Percentiles rank a stretch among this genome's conserved stretches.
These are phyloP conservation scores for Haplosporangium sp. DNA, from an alignment of 371 early-diverging fungal genomes.

Conservation along the genomic window DNA sequence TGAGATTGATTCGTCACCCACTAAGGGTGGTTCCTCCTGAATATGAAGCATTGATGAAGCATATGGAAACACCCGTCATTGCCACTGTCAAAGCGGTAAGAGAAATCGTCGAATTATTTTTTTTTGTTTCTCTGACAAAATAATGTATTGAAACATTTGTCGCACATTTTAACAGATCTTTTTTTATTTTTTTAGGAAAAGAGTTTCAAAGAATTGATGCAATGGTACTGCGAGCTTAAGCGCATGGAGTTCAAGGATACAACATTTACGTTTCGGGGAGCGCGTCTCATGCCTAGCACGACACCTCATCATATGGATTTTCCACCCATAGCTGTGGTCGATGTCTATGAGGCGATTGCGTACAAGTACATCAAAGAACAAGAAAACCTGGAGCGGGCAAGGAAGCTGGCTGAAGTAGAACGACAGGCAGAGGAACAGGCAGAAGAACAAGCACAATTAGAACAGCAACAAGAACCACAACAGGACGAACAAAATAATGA, in stretches of 20 bases:
- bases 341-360: conserved; percentile 12
- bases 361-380: conserved; percentile 30
- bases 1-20: conserved; percentile 13
- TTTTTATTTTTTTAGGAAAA: conserved; percentile 10
- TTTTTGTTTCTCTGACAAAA: background rate
- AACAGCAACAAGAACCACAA: background rate
- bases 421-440: conserved; percentile 7
- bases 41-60: background rate
- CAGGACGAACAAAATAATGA: background rate
- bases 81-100: conserved; percentile 31
- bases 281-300: conserved; percentile 35
- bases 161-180: background rate
- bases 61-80: conserved; percentile 15
- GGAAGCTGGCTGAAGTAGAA: conserved; percentile 24
- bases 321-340: conserved; percentile 21
- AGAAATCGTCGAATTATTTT: background rate
- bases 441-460: background rate
- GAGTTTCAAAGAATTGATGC: conserved; percentile 28
- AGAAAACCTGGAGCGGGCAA: conserved; percentile 10
- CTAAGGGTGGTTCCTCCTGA: conserved; percentile 1
- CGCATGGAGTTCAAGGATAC: background rate
- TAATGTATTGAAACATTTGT: background rate
- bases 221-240: conserved; percentile 19
- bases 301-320: conserved; percentile 31
- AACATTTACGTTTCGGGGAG: conserved; percentile 26